Conservation (phyloP, 345 rosid genomes). For the Salix dunnii region DNA sequence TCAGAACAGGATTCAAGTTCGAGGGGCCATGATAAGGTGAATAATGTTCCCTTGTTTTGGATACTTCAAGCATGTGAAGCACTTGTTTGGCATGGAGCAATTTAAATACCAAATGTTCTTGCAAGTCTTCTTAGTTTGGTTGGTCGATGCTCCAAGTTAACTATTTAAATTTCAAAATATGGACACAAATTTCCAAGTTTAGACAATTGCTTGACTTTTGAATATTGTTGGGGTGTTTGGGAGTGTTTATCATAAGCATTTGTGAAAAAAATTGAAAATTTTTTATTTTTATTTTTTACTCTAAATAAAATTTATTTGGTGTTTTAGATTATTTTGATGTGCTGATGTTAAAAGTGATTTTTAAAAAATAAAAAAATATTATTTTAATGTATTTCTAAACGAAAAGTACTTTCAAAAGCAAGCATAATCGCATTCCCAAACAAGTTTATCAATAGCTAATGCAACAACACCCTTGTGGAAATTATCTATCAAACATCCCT, state of each 20-base stretch:
- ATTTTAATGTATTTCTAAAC: too few species aligned
- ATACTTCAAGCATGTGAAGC: background rate
- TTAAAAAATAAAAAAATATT: too few species aligned
- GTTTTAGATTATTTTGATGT: too few species aligned
- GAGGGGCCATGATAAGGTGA: constrained; percentile 72
- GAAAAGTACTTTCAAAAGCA: too few species aligned
- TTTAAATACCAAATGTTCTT: background rate
- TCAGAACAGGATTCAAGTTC: constrained; percentile 32
- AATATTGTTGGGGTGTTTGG: too few species aligned
- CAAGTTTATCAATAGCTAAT: background rate
- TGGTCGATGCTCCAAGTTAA: background rate
- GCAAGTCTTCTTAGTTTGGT: background rate
- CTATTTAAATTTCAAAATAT: background rate
- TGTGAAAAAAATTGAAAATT: too few species aligned
- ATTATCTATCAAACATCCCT: background rate
- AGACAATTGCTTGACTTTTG: background rate
- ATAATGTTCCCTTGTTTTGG: background rate
- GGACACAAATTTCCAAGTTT: background rate
- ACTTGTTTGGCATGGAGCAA: background rate
- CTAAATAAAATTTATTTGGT: too few species aligned
- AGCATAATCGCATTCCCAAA: too few species aligned
- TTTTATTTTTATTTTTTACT: too few species aligned
- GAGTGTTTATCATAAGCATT: too few species aligned
- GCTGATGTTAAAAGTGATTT: too few species aligned
- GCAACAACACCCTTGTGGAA: background rate